Conservation (phyloP, 345 rosid genomes). For the Litchi chinensis region DNA sequence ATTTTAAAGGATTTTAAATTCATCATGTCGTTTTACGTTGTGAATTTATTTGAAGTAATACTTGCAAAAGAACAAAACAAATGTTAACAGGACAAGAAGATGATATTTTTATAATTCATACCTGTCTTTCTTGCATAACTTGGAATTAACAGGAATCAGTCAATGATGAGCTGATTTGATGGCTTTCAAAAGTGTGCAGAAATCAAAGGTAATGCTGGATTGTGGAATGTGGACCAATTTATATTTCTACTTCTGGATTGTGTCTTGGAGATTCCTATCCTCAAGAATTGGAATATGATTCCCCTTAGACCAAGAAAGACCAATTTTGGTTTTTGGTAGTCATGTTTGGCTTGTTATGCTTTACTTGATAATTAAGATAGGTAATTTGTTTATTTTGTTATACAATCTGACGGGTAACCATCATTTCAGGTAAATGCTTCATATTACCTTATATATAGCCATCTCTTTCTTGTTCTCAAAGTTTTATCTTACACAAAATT, state of each 20-base stretch:
- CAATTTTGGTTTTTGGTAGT: too few relatives aligned
- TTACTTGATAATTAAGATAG: constrained; percentile 4
- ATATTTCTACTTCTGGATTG: constrained; percentile 19
- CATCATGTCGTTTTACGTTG: too few relatives aligned
- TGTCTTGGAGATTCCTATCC: constrained; percentile 11
- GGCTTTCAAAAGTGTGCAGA: background rate
- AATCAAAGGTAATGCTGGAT: background rate
- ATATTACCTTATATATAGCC: constrained; percentile 24
- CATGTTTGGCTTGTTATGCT: constrained; percentile 22
- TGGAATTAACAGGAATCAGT: constrained; percentile 9
- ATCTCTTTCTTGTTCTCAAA: constrained; percentile 29
- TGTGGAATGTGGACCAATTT: background rate
- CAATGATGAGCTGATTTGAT: constrained; percentile 13
- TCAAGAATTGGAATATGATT: constrained; percentile 38
- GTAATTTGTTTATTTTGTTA: background rate
- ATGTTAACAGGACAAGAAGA: constrained; percentile 2
- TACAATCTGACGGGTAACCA: background rate
- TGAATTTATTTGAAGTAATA: too few relatives aligned
- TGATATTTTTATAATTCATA: constrained; percentile 6
- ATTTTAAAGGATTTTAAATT: too few relatives aligned
- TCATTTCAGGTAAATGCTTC: constrained; percentile 15
- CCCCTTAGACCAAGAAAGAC: constrained; percentile 11
- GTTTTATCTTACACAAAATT: constrained; percentile 23
- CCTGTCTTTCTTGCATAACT: constrained; percentile 37
- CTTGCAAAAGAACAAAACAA: background rate